phyloP scores from a whole-genome alignment of 208 protist species.

The Hexamita inflata region DNA sequence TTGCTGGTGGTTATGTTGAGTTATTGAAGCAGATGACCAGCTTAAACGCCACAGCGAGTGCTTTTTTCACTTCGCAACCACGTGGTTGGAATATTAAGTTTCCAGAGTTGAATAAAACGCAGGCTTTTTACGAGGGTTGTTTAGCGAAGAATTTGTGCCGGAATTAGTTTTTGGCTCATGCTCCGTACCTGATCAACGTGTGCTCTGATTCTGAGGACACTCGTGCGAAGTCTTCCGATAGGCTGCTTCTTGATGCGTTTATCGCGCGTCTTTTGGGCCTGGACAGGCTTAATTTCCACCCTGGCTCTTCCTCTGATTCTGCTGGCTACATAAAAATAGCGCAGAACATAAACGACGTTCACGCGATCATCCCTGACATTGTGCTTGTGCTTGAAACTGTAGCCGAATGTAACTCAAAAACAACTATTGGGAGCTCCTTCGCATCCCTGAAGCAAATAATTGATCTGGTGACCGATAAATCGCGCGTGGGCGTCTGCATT shows the following conservation, averaged over 20 bases:
- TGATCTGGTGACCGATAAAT: not conserved
- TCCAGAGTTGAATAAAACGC: not conserved
- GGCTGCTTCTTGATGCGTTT: not conserved
- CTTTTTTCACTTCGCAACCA: not conserved
- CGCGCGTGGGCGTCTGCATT: not conserved
- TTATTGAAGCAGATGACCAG: no score
- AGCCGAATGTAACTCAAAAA: not conserved
- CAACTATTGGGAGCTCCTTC: not conserved
- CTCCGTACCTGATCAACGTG: not conserved
- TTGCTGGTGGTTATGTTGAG: no score
- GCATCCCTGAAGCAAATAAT: not conserved
- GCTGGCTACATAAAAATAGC: not conserved
- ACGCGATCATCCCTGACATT: not conserved
- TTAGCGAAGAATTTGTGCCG: not conserved
- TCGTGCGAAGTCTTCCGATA: not conserved
- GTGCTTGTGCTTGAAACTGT: not conserved
- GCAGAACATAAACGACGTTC: not conserved
- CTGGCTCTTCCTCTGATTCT: no score
- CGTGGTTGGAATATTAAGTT: not conserved
- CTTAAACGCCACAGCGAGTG: no score
- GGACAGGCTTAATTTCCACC: not conserved
- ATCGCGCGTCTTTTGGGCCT: not conserved
- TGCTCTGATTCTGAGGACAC: not conserved
- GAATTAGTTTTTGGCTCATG: not conserved
- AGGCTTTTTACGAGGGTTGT: not conserved